Percentiles rank a stretch among this genome's conserved stretches.
Evolutionary conservation across 352 stramenopile genomes (phyloP).

Genomic region (Phytophthora rubi): DNA sequence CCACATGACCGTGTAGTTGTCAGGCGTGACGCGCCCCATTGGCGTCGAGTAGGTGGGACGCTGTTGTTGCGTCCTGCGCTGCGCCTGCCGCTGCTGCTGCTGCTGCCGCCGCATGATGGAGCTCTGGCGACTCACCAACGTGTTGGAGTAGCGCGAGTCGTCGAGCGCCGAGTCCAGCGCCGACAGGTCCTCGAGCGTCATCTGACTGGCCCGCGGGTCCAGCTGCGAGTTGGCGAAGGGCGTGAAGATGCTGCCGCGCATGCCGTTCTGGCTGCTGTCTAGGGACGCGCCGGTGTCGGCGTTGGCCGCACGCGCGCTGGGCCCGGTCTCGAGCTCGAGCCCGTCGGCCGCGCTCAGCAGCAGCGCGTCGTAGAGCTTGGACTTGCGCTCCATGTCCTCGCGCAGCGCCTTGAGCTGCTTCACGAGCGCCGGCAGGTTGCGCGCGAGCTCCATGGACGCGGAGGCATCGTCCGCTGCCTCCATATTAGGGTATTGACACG

Average conservation of each 20-base stretch:
- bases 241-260: constrained; percentile 51
- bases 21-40: constrained; percentile 3
- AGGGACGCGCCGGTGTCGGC: background rate
- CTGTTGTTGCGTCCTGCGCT: constrained; percentile 6
- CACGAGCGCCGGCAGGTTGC: constrained; percentile 70
- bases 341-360: constrained; percentile 27
- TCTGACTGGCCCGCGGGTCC: constrained; percentile 40
- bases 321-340: background rate
- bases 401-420: constrained; percentile 66
- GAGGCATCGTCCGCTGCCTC: constrained; percentile 5
- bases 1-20: constrained; percentile 81
- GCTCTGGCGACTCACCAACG: constrained; percentile 38
- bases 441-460: constrained; percentile 51
- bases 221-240: constrained; percentile 41
- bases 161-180: constrained; percentile 24
- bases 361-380: constrained; percentile 74
- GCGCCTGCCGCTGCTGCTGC: constrained; percentile 24
- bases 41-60: constrained; percentile 20
- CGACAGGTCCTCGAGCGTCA: constrained; percentile 34
- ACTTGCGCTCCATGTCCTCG: constrained; percentile 73
- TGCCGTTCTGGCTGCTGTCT: constrained; percentile 29
- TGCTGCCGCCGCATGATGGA: constrained; percentile 40
- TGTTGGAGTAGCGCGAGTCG: constrained; percentile 33
- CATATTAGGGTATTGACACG: too few species aligned
- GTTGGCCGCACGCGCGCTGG: background rate